Evolutionary conservation across 768 basidiomycete genomes (phyloP).

Genomic region (Russula griseocarnosa): DNA sequence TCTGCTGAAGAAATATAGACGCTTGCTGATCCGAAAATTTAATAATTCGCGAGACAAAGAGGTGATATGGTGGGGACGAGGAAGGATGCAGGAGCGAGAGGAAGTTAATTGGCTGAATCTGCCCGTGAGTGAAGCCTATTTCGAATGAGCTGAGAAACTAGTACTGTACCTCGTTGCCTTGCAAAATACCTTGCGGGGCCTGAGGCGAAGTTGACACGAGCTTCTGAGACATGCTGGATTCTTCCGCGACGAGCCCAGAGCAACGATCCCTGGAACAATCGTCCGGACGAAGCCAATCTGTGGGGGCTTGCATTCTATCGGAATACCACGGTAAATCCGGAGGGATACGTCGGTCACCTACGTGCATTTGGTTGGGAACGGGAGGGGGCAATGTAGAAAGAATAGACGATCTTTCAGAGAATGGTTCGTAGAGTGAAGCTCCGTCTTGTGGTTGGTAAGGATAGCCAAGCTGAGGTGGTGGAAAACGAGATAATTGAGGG

Average conservation of each 20-base stretch:
- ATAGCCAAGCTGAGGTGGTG: constrained; percentile 15
- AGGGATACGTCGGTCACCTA: constrained; percentile 36
- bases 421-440: constrained; percentile 52
- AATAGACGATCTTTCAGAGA: constrained; percentile 43
- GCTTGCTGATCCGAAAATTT: constrained; percentile 89
- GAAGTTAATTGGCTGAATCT: constrained; percentile 77
- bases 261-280: constrained; percentile 34
- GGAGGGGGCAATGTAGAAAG: constrained; percentile 37
- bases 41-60: constrained; percentile 82
- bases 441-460: constrained; percentile 26
- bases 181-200: constrained; percentile 31
- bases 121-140: not conserved
- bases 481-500: constrained; percentile 21
- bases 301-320: constrained; percentile 32
- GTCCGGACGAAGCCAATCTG: constrained; percentile 46
- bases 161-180: constrained; percentile 54
- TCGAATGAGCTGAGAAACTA: not conserved
- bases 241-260: constrained; percentile 29
- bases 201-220: constrained; percentile 18
- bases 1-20: constrained; percentile 86
- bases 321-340: constrained; percentile 24
- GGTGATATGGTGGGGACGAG: constrained; percentile 75
- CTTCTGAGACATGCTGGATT: constrained; percentile 28
- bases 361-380: constrained; percentile 35
- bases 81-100: constrained; percentile 81